These are phyloP conservation scores for Blumeria hordei DNA, from an alignment of 2,329 filamentous ascomycete species.

Conservation along the genomic window DNA sequence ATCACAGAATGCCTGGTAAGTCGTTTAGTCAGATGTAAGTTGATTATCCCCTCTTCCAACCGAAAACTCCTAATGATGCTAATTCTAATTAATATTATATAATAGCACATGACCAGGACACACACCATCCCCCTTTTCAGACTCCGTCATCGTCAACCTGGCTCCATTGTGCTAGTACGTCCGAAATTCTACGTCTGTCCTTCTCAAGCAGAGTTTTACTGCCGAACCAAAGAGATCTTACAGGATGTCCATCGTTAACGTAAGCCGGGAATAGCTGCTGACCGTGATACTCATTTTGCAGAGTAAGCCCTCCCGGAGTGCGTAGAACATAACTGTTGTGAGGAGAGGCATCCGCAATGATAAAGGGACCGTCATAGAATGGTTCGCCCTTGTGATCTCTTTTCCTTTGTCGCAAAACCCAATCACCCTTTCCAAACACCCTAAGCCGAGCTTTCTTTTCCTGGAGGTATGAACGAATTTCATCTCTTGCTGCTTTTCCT, in stretches of 20 bases:
- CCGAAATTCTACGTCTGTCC: background rate
- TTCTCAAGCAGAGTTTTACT: background rate
- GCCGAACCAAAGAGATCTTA: background rate
- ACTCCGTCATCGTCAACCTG: background rate
- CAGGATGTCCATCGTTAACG: background rate
- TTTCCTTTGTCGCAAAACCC: background rate
- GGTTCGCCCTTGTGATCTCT: background rate
- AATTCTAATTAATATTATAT: background rate
- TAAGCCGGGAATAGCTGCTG: background rate
- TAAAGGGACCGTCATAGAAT: background rate
- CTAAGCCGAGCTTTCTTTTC: background rate
- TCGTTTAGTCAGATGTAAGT: background rate
- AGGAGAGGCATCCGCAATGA: background rate
- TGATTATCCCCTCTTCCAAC: too few relatives aligned
- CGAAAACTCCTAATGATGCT: background rate
- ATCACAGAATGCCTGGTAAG: background rate
- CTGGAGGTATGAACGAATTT: background rate
- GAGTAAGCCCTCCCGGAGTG: background rate
- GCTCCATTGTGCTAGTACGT: background rate
- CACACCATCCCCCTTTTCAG: background rate
- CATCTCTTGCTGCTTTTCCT: background rate
- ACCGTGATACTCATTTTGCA: background rate
- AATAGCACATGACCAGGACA: background rate
- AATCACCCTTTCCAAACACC: background rate
- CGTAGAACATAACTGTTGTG: background rate